Percentiles rank a stretch among this genome's conserved stretches.
phyloP scores from a whole-genome alignment of 768 basidiomycete genomes.

The Inosperma sp. region DNA sequence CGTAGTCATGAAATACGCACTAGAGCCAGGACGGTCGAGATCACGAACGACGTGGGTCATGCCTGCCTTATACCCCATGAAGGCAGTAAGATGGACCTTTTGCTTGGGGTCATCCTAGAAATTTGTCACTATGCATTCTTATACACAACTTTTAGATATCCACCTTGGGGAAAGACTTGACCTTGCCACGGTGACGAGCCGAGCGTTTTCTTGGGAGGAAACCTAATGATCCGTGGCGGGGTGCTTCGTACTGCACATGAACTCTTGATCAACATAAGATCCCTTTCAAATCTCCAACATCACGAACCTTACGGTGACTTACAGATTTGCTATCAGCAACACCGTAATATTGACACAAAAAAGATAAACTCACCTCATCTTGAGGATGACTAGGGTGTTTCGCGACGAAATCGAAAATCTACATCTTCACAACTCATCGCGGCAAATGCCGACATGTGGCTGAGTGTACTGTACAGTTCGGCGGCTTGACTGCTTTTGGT shows the following conservation, averaged over 20 bases:
- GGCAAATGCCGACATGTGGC: slow-evolving; percentile 39
- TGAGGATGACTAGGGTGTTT: slow-evolving; percentile 35
- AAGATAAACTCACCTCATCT: slow-evolving; percentile 56
- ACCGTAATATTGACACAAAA: background rate
- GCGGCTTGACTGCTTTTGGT: background rate
- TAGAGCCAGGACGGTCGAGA: slow-evolving; percentile 98
- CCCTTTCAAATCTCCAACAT: slow-evolving; percentile 1
- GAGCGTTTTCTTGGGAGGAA: slow-evolving; percentile 96
- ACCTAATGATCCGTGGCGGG: slow-evolving; percentile 96
- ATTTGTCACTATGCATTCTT: slow-evolving; percentile 8
- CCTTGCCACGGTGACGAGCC: slow-evolving; percentile 96
- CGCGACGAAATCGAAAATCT: slow-evolving; percentile 23
- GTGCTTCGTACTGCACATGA: slow-evolving; percentile 82
- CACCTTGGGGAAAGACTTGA: slow-evolving; percentile 99
- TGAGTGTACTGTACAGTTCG: slow-evolving; percentile 39
- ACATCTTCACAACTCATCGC: slow-evolving; percentile 19
- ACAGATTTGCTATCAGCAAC: slow-evolving; percentile 12
- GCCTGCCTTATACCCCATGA: slow-evolving; percentile 99
- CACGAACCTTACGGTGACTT: slow-evolving; percentile 84
- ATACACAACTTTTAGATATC: slow-evolving; percentile 20
- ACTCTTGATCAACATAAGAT: slow-evolving; percentile 11
- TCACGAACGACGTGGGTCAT: slow-evolving; percentile 99
- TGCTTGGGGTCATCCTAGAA: slow-evolving; percentile 97
- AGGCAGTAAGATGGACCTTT: slow-evolving; percentile 95
- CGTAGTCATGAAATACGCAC: slow-evolving; percentile 49